Conservation (phyloP, 768 basidiomycete genomes). For the Mycena amicta region DNA sequence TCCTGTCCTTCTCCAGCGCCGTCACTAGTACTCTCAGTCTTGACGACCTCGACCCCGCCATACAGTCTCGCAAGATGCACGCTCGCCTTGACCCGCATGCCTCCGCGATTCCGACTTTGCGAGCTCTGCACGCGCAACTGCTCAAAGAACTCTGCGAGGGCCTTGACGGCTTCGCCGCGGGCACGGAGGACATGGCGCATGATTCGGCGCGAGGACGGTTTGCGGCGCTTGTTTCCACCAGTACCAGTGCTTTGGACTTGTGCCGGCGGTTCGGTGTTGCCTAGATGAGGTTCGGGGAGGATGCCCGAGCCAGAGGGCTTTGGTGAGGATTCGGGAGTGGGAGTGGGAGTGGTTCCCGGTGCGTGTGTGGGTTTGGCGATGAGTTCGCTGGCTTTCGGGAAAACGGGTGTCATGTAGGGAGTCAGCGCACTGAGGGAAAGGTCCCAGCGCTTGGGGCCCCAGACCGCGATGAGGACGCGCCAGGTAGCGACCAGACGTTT, state of each 20-base stretch:
- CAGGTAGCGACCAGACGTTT: constrained; percentile 92
- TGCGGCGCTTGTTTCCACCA: constrained; percentile 39
- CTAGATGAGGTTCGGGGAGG: constrained; percentile 17
- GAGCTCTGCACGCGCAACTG: constrained; percentile 41
- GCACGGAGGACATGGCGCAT: constrained; percentile 88
- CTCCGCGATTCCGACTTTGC: constrained; percentile 36
- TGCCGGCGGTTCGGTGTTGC: constrained; percentile 13
- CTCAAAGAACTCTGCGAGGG: constrained; percentile 72
- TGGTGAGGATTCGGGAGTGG: too few species aligned
- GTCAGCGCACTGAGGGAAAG: constrained; percentile 72
- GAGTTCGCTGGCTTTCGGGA: constrained; percentile 74
- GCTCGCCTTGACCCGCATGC: constrained; percentile 48
- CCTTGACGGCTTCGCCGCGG: constrained; percentile 79
- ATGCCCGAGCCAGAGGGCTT: too few species aligned
- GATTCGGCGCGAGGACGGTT: constrained; percentile 76
- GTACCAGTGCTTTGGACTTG: constrained; percentile 27
- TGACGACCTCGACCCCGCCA: constrained; percentile 49
- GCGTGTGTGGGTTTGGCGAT: too few species aligned
- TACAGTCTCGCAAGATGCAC: constrained; percentile 48
- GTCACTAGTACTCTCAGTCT: constrained; percentile 27
- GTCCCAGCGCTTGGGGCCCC: constrained; percentile 86
- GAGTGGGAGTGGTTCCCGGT: constrained; percentile 27
- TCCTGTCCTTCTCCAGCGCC: constrained; percentile 24
- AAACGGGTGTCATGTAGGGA: constrained; percentile 67
- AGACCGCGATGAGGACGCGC: constrained; percentile 94